phyloP scores from a whole-genome alignment of 2,329 filamentous ascomycete genomes.

The Claviceps sp. region DNA sequence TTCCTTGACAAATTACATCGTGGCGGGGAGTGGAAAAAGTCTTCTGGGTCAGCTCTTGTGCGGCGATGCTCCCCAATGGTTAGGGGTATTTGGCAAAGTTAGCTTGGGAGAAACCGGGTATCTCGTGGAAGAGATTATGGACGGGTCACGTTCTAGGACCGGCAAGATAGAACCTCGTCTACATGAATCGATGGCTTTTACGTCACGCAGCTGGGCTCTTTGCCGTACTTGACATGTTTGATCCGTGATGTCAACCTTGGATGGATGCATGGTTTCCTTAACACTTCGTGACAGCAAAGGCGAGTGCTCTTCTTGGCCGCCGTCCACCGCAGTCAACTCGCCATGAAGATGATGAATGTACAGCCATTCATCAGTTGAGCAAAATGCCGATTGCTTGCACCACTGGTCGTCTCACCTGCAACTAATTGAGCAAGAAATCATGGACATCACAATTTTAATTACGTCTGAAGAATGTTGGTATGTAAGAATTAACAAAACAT shows the following conservation, averaged over 20 bases:
- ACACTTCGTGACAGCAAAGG: too few relatives aligned
- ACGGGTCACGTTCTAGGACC: constrained; percentile 14
- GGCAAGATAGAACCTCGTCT: constrained; percentile 14
- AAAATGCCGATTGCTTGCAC: not conserved
- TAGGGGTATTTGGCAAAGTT: not conserved
- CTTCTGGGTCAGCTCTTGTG: constrained; percentile 16
- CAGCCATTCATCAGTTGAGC: too few relatives aligned
- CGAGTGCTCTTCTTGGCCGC: too few relatives aligned
- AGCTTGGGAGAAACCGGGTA: constrained; percentile 18
- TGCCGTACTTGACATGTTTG: not conserved
- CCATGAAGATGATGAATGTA: too few relatives aligned
- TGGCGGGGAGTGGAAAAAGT: constrained; percentile 11
- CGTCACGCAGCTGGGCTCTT: constrained; percentile 10
- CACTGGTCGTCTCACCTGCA: not conserved
- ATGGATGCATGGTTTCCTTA: too few relatives aligned
- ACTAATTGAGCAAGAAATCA: too few relatives aligned
- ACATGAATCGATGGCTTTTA: constrained; percentile 17
- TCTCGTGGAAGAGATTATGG: constrained; percentile 15
- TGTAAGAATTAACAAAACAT: too few relatives aligned
- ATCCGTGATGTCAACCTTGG: not conserved
- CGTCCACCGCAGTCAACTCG: too few relatives aligned
- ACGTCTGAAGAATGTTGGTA: too few relatives aligned
- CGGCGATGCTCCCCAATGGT: constrained; percentile 17
- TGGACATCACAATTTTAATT: too few relatives aligned
- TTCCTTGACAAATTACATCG: not conserved